These are phyloP conservation scores for Pleodorina starrii DNA, from an alignment of 139 green algal genomes.

Conservation along the genomic window DNA sequence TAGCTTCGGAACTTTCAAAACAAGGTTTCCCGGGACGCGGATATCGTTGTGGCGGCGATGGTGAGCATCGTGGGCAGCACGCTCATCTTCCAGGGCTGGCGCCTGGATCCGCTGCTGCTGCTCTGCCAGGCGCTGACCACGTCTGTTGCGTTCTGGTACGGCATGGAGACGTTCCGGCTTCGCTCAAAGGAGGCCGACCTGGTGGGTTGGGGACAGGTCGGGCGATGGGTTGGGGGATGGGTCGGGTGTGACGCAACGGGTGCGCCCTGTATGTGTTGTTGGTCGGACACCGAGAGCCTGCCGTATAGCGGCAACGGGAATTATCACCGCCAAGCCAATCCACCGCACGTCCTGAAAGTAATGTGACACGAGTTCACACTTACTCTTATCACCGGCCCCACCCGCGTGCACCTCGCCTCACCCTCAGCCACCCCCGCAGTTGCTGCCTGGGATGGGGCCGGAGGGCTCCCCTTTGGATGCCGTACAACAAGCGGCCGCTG, in stretches of 20 bases:
- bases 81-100: constrained; percentile 85
- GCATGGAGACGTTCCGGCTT: constrained; percentile 72
- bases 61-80: constrained; percentile 76
- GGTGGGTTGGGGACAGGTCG: too few relatives aligned
- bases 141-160: constrained; percentile 74
- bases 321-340: too few relatives aligned
- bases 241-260: too few relatives aligned
- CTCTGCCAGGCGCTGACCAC: constrained; percentile 78
- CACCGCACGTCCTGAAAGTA: too few relatives aligned
- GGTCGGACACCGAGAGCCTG: too few relatives aligned
- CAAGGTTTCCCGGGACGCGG: constrained; percentile 70
- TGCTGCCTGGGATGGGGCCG: background rate
- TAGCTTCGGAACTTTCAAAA: constrained; percentile 74
- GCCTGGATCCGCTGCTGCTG: constrained; percentile 79
- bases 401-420: too few relatives aligned
- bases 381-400: too few relatives aligned
- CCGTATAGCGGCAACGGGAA: too few relatives aligned
- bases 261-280: too few relatives aligned
- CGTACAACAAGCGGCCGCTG: background rate
- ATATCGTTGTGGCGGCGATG: constrained; percentile 80
- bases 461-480: background rate
- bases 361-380: too few relatives aligned
- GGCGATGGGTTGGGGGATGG: too few relatives aligned
- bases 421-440: background rate
- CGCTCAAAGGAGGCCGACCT: constrained; percentile 49